These are phyloP conservation scores for Colletotrichum agaves DNA, from an alignment of 2,329 filamentous ascomycete species.

Conservation along the genomic window DNA sequence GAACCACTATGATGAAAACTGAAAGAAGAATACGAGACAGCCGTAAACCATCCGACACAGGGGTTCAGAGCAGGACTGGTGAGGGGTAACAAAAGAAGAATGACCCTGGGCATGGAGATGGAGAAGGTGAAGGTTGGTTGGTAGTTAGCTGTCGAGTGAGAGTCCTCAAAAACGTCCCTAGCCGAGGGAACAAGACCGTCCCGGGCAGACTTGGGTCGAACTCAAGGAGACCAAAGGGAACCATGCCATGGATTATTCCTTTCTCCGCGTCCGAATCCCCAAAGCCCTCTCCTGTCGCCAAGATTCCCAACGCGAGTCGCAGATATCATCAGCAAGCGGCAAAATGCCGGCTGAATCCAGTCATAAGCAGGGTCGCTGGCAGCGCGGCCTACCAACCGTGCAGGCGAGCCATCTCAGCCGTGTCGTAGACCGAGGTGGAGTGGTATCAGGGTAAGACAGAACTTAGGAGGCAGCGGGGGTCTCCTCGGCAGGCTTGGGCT, in stretches of 20 bases:
- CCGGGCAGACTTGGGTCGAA: slow-evolving; percentile 18
- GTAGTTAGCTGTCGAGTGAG: slow-evolving; percentile 33
- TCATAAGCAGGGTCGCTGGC: slow-evolving; percentile 24
- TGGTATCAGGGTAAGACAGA: slow-evolving; percentile 50
- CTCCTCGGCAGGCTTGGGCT: slow-evolving; percentile 50
- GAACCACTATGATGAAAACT: slow-evolving; percentile 37
- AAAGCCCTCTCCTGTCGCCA: slow-evolving; percentile 49
- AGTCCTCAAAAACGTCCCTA: slow-evolving; percentile 18
- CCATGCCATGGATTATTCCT: slow-evolving; percentile 53
- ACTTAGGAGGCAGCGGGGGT: slow-evolving; percentile 65
- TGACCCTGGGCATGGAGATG: slow-evolving; percentile 26
- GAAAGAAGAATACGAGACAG: slow-evolving; percentile 38
- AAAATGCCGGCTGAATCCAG: slow-evolving; percentile 40
- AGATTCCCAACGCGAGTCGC: slow-evolving; percentile 39
- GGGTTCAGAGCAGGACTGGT: slow-evolving; percentile 32
- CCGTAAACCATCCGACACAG: slow-evolving; percentile 39
- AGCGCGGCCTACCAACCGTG: slow-evolving; percentile 14
- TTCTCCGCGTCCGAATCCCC: slow-evolving; percentile 50
- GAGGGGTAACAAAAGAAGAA: slow-evolving; percentile 30
- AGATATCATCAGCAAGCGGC: slow-evolving; percentile 48
- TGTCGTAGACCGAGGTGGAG: slow-evolving; percentile 49
- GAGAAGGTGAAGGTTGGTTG: slow-evolving; percentile 27
- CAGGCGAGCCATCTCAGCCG: slow-evolving; percentile 46
- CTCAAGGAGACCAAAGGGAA: slow-evolving; percentile 38
- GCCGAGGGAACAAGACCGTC: slow-evolving; percentile 10